Evolutionary conservation across 495 filamentous ascomycete species (phyloP).

Genomic region (Daldinia grandis): DNA sequence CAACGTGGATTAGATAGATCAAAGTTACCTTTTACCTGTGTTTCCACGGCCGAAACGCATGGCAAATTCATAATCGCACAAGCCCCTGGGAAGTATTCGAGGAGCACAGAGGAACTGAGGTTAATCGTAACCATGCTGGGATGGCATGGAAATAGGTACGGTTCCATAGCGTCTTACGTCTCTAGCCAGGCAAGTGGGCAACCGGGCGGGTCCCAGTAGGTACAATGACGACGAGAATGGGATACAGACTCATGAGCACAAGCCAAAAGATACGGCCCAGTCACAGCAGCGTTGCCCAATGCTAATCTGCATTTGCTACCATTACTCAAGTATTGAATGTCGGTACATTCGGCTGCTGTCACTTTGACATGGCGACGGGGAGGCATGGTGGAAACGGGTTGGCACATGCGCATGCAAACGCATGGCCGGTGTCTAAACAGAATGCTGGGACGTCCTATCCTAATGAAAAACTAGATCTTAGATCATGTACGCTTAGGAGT

Average conservation of each 20-base stretch:
- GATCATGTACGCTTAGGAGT: not conserved
- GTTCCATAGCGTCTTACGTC: conserved; percentile 36
- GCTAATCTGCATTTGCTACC: conserved; percentile 17
- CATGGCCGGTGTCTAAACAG: conserved; percentile 23
- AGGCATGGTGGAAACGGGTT: conserved; percentile 28
- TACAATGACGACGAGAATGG: conserved; percentile 34
- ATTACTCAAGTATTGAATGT: conserved; percentile 1
- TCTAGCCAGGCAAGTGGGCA: conserved; percentile 27
- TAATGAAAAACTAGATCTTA: not conserved
- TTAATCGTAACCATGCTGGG: conserved; percentile 7
- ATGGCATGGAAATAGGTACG: conserved; percentile 23
- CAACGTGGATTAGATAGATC: conserved; percentile 1
- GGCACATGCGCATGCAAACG: conserved; percentile 42
- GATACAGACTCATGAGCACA: conserved; percentile 33
- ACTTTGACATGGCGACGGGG: conserved; percentile 34
- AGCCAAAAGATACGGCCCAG: conserved; percentile 28
- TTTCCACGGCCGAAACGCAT: conserved; percentile 15
- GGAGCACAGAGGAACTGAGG: conserved; percentile 17
- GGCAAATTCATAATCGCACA: conserved; percentile 21
- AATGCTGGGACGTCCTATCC: not conserved
- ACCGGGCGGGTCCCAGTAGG: conserved; percentile 31
- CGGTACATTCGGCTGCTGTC: conserved; percentile 37
- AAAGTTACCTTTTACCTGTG: conserved; percentile 5
- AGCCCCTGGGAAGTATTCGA: conserved; percentile 13
- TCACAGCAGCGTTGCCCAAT: conserved; percentile 27